Conservation (phyloP, 176 grass and related monocot species). For the Calamus simplicifolius region DNA sequence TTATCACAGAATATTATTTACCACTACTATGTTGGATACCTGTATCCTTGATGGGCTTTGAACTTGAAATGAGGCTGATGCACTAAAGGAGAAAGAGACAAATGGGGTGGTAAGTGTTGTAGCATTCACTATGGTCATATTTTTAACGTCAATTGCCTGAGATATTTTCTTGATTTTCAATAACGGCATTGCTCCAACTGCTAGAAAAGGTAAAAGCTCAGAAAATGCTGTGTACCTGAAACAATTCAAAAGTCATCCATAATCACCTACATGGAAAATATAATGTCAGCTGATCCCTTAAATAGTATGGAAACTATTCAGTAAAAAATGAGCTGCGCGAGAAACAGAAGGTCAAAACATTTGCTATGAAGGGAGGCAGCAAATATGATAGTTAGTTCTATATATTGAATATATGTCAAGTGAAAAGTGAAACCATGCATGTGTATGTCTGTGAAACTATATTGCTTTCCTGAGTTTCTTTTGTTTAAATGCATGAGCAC, state of each 20-base stretch:
- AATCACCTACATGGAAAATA: constrained; percentile 10
- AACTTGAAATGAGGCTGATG: constrained; percentile 78
- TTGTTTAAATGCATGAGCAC: too few relatives aligned
- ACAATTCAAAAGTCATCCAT: constrained; percentile 11
- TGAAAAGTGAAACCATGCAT: too few relatives aligned
- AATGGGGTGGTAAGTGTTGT: constrained; percentile 65
- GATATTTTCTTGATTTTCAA: constrained; percentile 83
- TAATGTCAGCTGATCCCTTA: neutral
- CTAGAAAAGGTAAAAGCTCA: constrained; percentile 78
- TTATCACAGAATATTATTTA: too few relatives aligned
- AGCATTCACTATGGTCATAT: constrained; percentile 59
- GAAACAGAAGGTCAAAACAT: too few relatives aligned
- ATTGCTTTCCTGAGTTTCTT: too few relatives aligned
- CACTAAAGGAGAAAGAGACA: constrained; percentile 76
- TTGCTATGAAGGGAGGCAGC: too few relatives aligned
- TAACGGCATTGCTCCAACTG: constrained; percentile 54
- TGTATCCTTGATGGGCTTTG: constrained; percentile 72
- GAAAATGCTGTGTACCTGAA: constrained; percentile 89
- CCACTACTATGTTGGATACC: constrained; percentile 28
- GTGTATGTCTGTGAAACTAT: too few relatives aligned
- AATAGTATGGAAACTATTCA: too few relatives aligned
- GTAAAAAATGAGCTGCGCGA: too few relatives aligned
- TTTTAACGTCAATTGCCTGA: constrained; percentile 61
- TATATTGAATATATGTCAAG: too few relatives aligned
- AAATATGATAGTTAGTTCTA: too few relatives aligned